Evolutionary conservation across 1,284 basidiomycete species (phyloP), one percentile per base, ranked within the genome.

Genomic region (Boletus mariae): DNA sequence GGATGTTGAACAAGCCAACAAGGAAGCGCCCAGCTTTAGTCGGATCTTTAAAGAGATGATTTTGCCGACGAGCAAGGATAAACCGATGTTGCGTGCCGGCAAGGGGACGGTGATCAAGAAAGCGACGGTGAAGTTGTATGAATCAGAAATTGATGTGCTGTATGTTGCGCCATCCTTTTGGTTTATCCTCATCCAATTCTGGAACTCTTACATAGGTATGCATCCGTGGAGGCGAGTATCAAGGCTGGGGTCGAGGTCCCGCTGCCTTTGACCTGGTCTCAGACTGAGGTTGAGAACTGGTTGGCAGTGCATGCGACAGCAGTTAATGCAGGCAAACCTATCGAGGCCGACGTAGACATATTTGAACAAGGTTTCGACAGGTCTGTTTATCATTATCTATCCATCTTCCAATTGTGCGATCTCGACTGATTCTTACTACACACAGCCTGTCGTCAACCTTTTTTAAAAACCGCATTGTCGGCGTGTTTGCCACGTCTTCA

Each of bases 41-140:
- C 53, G 67, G 20, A 66, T 75, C 4, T 70, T 67, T 50, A 68
- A 67, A 34, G 69, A 69, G 44, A 65, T 68, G 61, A 63, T 72
- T 28, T 28, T 70, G 13, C 59, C 68, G 15, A 58, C 62, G 1
- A 47, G 52, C 17, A 47, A 52, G 5, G 59, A 62, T 6, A 71
- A 71, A 34, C 66, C 62, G 0, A 57, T 70, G 55, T 48, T 59
- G 17, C 57, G 62, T 2, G 52, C 69, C 0, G 57, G 55, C 1
- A 72, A 71, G 49, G 67, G 64, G 4, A 66, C 67, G 1, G 62
- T 71, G 2, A 55, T 47, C 4, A 59, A 61, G 46, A 71, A 68
- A 45, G 68, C 59, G 5, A 64, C 63, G 3, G 25, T 69, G 23
- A 47, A 31, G 5, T 0, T 55, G 13, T 73, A 73, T 40, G 59